phyloP scores from a whole-genome alignment of 441 rosid genomes.

The Adansonia madagascariensis region DNA sequence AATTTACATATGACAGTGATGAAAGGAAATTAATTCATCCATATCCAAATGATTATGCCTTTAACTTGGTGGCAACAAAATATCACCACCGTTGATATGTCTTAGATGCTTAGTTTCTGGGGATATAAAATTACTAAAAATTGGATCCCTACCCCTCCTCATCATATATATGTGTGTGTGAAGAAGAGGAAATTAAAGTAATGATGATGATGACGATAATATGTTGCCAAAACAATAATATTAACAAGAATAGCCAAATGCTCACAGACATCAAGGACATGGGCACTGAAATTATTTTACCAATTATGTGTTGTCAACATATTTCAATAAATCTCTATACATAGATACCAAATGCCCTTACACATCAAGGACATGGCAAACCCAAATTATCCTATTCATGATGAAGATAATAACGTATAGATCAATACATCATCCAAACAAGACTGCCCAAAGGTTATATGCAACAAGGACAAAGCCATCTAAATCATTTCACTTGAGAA shows the following conservation, averaged over 20 bases:
- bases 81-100: not conserved
- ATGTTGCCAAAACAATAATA: not conserved
- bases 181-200: not conserved
- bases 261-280: not conserved
- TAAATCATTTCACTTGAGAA: not conserved
- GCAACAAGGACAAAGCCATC: not conserved
- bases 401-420: not conserved
- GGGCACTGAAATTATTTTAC: not conserved
- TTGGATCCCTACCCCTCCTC: not conserved
- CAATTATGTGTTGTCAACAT: not conserved
- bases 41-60: conserved; percentile 4
- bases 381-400: not conserved
- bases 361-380: not conserved
- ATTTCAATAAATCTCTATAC: conserved; percentile 10
- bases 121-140: conserved; percentile 6
- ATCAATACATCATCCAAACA: not conserved
- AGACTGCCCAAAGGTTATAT: not conserved
- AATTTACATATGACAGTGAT: not conserved
- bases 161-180: not conserved
- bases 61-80: conserved; percentile 16
- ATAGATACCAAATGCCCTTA: not conserved
- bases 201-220: not conserved
- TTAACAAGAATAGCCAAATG: not conserved
- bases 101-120: not conserved
- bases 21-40: conserved; percentile 17